Percentiles rank a stretch among this genome's conserved stretches.
phyloP scores from a whole-genome alignment of 2,329 filamentous ascomycete genomes.

The Cercospora citrullina region DNA sequence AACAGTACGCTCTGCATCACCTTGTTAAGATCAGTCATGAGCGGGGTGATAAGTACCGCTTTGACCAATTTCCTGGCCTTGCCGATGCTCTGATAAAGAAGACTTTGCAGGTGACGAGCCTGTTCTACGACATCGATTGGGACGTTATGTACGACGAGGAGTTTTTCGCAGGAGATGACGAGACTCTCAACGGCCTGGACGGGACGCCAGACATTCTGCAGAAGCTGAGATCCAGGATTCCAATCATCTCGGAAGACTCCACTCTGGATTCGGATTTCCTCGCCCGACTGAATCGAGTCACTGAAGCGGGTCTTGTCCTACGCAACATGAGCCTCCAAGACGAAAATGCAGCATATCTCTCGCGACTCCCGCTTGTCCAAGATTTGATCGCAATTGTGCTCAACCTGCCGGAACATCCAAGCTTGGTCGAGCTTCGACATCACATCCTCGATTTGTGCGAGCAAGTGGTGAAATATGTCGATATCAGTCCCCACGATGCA shows the following conservation, averaged over 20 bases:
- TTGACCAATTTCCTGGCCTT: slow-evolving; percentile 85
- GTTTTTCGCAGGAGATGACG: slow-evolving; percentile 51
- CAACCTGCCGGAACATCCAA: slow-evolving; percentile 70
- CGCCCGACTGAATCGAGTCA: slow-evolving; percentile 72
- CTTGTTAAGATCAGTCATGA: slow-evolving; percentile 94
- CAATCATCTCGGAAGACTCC: slow-evolving; percentile 62
- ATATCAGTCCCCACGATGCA: slow-evolving; percentile 69
- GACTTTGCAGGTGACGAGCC: slow-evolving; percentile 70
- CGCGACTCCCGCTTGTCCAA: slow-evolving; percentile 71
- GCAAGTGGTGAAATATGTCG: slow-evolving; percentile 79
- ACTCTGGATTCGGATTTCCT: slow-evolving; percentile 71
- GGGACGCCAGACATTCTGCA: slow-evolving; percentile 73
- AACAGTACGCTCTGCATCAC: slow-evolving; percentile 91
- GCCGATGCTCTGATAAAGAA: slow-evolving; percentile 87
- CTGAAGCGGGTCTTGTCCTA: slow-evolving; percentile 82
- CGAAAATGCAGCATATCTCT: slow-evolving; percentile 82
- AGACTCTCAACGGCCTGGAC: slow-evolving; percentile 63
- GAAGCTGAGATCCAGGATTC: slow-evolving; percentile 63
- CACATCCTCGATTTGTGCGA: slow-evolving; percentile 90
- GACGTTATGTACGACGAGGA: slow-evolving; percentile 67
- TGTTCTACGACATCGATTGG: slow-evolving; percentile 85
- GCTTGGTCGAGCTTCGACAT: slow-evolving; percentile 81
- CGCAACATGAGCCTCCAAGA: slow-evolving; percentile 94
- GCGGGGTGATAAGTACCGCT: slow-evolving; percentile 91
- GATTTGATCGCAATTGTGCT: slow-evolving; percentile 82